Base-by-base conservation (phyloP, 2,329 filamentous ascomycete species). In the Truncatella angustata region DNA sequence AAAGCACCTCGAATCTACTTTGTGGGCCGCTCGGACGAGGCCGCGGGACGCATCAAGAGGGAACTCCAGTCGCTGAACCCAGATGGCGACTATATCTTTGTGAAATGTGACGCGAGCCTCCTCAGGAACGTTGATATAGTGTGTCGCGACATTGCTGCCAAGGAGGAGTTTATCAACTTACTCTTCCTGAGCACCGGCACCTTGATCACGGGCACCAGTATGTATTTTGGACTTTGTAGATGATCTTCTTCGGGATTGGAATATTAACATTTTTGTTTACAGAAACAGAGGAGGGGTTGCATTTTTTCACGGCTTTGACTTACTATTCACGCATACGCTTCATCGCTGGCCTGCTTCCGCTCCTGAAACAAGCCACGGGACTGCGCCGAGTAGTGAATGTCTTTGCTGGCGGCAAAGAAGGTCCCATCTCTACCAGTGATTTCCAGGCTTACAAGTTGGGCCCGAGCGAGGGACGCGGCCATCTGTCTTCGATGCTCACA, bases 291-390 rank as follows among this genome's bases (percentile, higher is more conserved):
- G 84, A 88, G 64, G 80, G 79, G 2, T 69, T 88, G 2, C 74
- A 81, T 48, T 70, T 74, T 24, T 72, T 76, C 28, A 72, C 75
- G 21, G 71, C 76, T 6, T 70, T 86, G 14, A 70, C 72, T 18
- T 80, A 78, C 66, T 85, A 86, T 66, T 73, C 78, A 4, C 82
- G 83, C 18, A 73, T 79, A 56, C 79, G 80, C 35, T 80, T 85
- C 59, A 72, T 79, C 11, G 52, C 73, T 40, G 82, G 84, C 50
- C 73, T 87, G 1, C 75, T 85, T 7, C 82, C 84, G 0, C 71
- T 78, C 0, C 70, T 87, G 2, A 68, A 70, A 10, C 62, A 60
- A n/a, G 73, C 80, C 0, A 58, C 70, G 0, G 55, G 67, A 4
- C 70, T 83, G 21, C 73, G 77, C 0, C 78, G 82, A 7, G 78